These are phyloP conservation scores for Globisporangium yorkense DNA, from an alignment of 352 stramenopile species.

Conservation along the genomic window DNA sequence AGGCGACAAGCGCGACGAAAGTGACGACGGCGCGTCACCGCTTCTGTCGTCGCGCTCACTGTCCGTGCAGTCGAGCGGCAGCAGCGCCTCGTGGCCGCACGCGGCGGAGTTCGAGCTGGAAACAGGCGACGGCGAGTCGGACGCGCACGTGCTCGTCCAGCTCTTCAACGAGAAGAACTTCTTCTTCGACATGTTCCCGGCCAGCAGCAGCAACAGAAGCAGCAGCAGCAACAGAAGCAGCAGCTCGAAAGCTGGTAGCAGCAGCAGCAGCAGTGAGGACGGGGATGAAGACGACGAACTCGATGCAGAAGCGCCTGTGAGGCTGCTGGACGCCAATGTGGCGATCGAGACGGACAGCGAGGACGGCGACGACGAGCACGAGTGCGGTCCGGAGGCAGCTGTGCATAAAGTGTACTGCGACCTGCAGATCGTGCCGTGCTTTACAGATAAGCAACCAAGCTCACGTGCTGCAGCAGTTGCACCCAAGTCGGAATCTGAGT, in stretches of 20 bases:
- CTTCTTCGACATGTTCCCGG: conserved; percentile 84
- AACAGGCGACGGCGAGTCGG: conserved; percentile 7
- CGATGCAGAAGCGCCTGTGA: neutral
- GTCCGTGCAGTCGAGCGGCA: conserved; percentile 14
- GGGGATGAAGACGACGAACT: neutral
- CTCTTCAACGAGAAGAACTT: conserved; percentile 74
- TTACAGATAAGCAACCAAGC: neutral
- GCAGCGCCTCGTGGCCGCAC: conserved; percentile 41
- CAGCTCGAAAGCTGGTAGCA: conserved; percentile 4
- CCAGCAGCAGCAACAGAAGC: neutral
- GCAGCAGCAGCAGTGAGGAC: conserved; percentile 3
- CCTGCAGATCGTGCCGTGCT: neutral
- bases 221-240: conserved; percentile 2
- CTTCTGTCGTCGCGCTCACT: conserved; percentile 10
- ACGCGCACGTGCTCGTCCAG: conserved; percentile 27
- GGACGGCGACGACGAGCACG: conserved; percentile 6
- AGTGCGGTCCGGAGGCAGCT: neutral
- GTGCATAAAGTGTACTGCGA: neutral
- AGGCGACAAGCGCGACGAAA: neutral
- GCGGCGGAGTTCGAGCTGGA: conserved; percentile 26
- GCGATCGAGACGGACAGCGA: conserved; percentile 27
- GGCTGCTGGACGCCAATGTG: neutral
- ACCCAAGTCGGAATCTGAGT: neutral
- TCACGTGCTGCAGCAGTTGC: no score
- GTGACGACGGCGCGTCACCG: neutral